Evolutionary conservation across 2,329 filamentous ascomycete species (phyloP).

Genomic region (Aureobasidium sp.): DNA sequence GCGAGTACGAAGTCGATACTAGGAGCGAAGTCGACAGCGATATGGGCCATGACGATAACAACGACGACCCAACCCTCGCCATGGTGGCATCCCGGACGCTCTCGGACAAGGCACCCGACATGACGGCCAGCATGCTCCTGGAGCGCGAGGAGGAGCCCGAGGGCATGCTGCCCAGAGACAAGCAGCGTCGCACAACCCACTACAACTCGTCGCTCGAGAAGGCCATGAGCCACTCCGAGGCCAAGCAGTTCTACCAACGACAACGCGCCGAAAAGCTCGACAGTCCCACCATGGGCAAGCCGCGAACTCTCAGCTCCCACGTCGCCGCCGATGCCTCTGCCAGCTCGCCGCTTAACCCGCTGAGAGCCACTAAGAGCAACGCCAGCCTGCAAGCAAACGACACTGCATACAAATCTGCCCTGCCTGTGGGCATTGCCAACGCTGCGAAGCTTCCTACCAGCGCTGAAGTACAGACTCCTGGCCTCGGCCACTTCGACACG

Average conservation of each 20-base stretch:
- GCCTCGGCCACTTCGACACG: conserved; percentile 25
- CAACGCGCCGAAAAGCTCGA: conserved; percentile 60
- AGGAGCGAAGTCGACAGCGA: background rate
- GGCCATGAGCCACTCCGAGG: conserved; percentile 87
- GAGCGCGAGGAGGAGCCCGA: conserved; percentile 23
- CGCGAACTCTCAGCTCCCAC: conserved; percentile 39
- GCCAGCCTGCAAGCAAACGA: conserved; percentile 16
- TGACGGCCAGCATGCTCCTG: conserved; percentile 13
- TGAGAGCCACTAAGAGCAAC: conserved; percentile 37
- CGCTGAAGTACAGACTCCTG: conserved; percentile 26
- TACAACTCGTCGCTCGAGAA: conserved; percentile 93
- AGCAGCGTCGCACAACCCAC: conserved; percentile 68
- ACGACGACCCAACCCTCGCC: background rate
- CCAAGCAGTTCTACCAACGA: conserved; percentile 91
- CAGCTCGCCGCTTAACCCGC: conserved; percentile 35
- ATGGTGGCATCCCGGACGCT: conserved; percentile 1
- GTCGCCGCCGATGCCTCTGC: conserved; percentile 32
- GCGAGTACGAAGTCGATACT: conserved; percentile 1
- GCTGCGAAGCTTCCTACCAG: conserved; percentile 26
- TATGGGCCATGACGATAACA: background rate
- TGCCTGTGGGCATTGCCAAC: conserved; percentile 30
- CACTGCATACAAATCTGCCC: conserved; percentile 26
- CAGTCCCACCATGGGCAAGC: conserved; percentile 36
- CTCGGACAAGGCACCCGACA: conserved; percentile 1
- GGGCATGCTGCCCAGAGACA: conserved; percentile 42